These are phyloP conservation scores for Picochlorum sp. DNA, from an alignment of 139 green algal genomes.

Conservation along the genomic window DNA sequence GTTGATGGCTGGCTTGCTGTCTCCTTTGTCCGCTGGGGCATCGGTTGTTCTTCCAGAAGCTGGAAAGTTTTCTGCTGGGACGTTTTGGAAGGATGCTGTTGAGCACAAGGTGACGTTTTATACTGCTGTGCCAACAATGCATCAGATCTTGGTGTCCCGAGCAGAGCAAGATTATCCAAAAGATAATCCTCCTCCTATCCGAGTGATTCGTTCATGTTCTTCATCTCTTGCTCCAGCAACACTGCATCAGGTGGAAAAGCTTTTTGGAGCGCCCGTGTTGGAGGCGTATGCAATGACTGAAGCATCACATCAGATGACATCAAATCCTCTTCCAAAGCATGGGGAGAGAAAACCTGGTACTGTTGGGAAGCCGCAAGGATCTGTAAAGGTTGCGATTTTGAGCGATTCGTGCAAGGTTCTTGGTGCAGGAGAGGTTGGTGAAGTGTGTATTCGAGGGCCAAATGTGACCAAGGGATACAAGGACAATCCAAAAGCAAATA, in stretches of 20 bases:
- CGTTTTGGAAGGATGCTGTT: slow-evolving; percentile 64
- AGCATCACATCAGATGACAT: slow-evolving; percentile 76
- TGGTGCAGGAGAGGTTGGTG: slow-evolving; percentile 39
- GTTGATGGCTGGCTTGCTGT: slow-evolving; percentile 69
- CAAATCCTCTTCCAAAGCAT: slow-evolving; percentile 64
- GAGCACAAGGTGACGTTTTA: slow-evolving; percentile 68
- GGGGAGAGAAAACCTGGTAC: slow-evolving; percentile 45
- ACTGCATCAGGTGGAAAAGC: slow-evolving; percentile 58
- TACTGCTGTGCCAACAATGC: slow-evolving; percentile 34
- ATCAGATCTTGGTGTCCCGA: slow-evolving; percentile 46
- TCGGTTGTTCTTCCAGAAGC: slow-evolving; percentile 47
- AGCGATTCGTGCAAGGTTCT: not conserved
- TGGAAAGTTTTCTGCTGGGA: slow-evolving; percentile 46
- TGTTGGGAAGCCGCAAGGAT: not conserved
- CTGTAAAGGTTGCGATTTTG: slow-evolving; percentile 8
- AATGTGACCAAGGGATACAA: slow-evolving; percentile 79
- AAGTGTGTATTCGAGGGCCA: slow-evolving; percentile 69
- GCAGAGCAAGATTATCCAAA: slow-evolving; percentile 44
- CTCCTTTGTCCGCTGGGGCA: slow-evolving; percentile 51
- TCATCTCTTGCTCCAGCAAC: slow-evolving; percentile 55
- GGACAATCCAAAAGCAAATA: slow-evolving; percentile 67
- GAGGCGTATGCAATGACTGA: slow-evolving; percentile 88
- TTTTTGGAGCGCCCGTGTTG: slow-evolving; percentile 68
- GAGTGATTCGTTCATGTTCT: slow-evolving; percentile 79
- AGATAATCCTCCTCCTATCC: slow-evolving; percentile 42